These are phyloP conservation scores for Mycena crocata DNA, from an alignment of 768 basidiomycete species.

Conservation along the genomic window DNA sequence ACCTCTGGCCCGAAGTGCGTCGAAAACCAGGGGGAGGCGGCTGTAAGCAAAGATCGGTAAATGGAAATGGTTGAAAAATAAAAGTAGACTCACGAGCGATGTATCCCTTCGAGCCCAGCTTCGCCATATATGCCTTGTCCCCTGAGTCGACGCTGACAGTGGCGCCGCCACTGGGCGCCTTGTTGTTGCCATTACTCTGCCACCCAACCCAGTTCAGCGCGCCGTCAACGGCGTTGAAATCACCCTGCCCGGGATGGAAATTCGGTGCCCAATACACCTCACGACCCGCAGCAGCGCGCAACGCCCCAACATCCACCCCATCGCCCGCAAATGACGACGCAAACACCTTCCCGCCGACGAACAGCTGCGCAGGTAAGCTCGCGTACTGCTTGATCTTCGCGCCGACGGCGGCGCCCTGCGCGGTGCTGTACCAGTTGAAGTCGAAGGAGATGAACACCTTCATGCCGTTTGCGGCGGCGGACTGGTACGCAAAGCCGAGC, in stretches of 20 bases:
- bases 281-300: slow-evolving; percentile 26
- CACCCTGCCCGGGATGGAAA: slow-evolving; percentile 32
- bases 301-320: slow-evolving; percentile 32
- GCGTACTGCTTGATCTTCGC: slow-evolving; percentile 52
- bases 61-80: not conserved
- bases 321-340: slow-evolving; percentile 61
- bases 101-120: slow-evolving; percentile 31
- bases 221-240: slow-evolving; percentile 30
- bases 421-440: slow-evolving; percentile 38
- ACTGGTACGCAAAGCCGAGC: slow-evolving; percentile 50
- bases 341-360: slow-evolving; percentile 50
- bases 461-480: slow-evolving; percentile 45
- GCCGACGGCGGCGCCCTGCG: slow-evolving; percentile 44
- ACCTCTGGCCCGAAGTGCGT: slow-evolving; percentile 39
- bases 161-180: slow-evolving; percentile 27
- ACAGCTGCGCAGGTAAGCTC: slow-evolving; percentile 51
- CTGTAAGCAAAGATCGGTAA: slow-evolving; percentile 3
- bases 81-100: slow-evolving; percentile 33
- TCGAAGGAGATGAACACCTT: slow-evolving; percentile 54
- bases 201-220: slow-evolving; percentile 36
- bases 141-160: slow-evolving; percentile 23
- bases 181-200: slow-evolving; percentile 35
- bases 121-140: slow-evolving; percentile 23
- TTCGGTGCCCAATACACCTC: slow-evolving; percentile 31
- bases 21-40: slow-evolving; percentile 66